A percentile compares a stretch with the other conserved stretches of the same genome.
Evolutionary conservation across 140 eudicot species (phyloP).

Genomic region (Oenanthe javanica): DNA sequence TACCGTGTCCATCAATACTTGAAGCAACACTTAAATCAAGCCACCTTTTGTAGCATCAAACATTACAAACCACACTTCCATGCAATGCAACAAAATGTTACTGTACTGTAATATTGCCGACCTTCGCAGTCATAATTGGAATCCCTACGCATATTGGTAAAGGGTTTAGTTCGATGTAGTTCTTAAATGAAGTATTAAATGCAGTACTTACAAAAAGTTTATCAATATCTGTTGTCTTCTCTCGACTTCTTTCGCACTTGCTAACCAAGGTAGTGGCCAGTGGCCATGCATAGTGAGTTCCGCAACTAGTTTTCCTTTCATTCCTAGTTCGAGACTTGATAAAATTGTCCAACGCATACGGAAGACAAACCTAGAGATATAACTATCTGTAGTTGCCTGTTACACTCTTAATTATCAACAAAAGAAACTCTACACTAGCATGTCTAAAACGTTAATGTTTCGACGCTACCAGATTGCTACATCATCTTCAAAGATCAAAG

Average conservation of each 20-base stretch:
- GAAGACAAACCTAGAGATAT: background rate
- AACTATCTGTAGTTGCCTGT: background rate
- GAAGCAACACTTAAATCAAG: too few relatives aligned
- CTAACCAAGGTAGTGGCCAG: background rate
- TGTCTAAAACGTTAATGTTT: background rate
- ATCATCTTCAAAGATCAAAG: background rate
- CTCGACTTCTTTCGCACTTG: too few relatives aligned
- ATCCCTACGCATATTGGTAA: too few relatives aligned
- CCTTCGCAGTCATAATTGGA: too few relatives aligned
- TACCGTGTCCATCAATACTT: too few relatives aligned
- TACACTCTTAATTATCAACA: background rate
- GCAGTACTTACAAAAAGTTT: too few relatives aligned
- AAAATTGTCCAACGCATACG: background rate
- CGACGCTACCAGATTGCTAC: background rate
- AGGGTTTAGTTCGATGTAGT: too few relatives aligned
- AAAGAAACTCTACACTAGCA: background rate
- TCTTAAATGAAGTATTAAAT: too few relatives aligned
- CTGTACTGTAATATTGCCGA: too few relatives aligned
- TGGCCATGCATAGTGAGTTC: background rate
- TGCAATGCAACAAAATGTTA: too few relatives aligned
- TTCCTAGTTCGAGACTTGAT: background rate
- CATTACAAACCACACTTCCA: too few relatives aligned
- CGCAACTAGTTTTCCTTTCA: background rate
- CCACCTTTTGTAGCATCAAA: too few relatives aligned
- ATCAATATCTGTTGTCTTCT: background rate